These are phyloP conservation scores for Metschnikowia corniflorae DNA, from an alignment of 805 yeast species.

Conservation along the genomic window DNA sequence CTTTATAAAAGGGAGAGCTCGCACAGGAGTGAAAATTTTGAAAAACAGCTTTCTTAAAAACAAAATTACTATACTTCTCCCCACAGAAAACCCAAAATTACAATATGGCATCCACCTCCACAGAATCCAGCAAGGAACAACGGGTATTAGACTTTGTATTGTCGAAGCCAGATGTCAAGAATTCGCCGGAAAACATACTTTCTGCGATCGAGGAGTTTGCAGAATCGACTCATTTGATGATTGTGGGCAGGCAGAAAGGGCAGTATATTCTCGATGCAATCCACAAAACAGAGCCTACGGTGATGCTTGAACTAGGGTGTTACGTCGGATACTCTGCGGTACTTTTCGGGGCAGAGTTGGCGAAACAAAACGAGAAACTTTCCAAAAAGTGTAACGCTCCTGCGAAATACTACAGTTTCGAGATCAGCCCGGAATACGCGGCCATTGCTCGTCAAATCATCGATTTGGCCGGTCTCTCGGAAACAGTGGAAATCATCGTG, in stretches of 20 bases:
- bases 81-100: too few species aligned
- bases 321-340: slow-evolving; percentile 38
- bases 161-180: slow-evolving; percentile 19
- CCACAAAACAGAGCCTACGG: slow-evolving; percentile 20
- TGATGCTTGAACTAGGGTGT: slow-evolving; percentile 33
- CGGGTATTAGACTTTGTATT: slow-evolving; percentile 23
- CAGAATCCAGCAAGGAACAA: too few species aligned
- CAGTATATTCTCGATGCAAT: slow-evolving; percentile 24
- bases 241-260: slow-evolving; percentile 32
- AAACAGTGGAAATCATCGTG: slow-evolving; percentile 28
- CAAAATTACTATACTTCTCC: too few species aligned
- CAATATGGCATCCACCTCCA: too few species aligned
- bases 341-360: slow-evolving; percentile 27
- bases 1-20: too few species aligned
- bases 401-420: slow-evolving; percentile 34
- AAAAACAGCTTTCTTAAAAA: too few species aligned
- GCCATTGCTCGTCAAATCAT: slow-evolving; percentile 25
- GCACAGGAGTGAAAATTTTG: too few species aligned
- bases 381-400: slow-evolving; percentile 8
- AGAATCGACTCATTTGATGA: slow-evolving; percentile 24
- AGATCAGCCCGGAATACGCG: slow-evolving; percentile 30
- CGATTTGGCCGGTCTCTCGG: slow-evolving; percentile 32
- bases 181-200: slow-evolving; percentile 32
- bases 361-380: slow-evolving; percentile 14
- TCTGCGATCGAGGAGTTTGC: slow-evolving; percentile 28